A percentile compares a stretch with the other conserved stretches of the same genome.
Evolutionary conservation across 306 rosid species (phyloP).

Genomic region (Lathyrus aphaca): DNA sequence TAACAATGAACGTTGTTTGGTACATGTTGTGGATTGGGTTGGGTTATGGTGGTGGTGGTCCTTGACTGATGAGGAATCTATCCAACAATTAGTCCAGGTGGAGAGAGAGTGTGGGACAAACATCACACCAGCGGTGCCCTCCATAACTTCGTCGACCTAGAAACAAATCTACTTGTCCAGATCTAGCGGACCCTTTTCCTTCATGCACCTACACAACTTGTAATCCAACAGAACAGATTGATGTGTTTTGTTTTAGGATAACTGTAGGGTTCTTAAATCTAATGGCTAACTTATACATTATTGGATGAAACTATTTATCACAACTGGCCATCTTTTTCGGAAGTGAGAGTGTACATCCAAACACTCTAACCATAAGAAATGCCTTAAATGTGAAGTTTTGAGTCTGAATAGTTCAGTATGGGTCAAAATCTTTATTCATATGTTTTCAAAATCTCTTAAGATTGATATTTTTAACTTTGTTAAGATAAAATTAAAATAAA

Average conservation of each 20-base stretch:
- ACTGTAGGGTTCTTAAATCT: not conserved
- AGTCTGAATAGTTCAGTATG: too few relatives aligned
- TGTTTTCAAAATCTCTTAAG: too few relatives aligned
- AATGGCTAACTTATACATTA: not conserved
- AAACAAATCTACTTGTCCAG: not conserved
- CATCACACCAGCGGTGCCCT: not conserved
- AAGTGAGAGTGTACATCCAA: too few relatives aligned
- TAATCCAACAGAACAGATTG: not conserved
- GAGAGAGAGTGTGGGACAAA: constrained; percentile 28
- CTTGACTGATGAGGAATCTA: not conserved
- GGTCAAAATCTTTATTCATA: too few relatives aligned
- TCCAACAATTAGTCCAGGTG: constrained; percentile 13
- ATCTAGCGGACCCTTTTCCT: not conserved
- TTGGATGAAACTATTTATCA: not conserved
- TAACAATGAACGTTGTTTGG: not conserved
- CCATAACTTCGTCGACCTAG: not conserved
- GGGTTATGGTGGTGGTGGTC: constrained; percentile 12
- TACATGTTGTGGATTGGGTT: not conserved
- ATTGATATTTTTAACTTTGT: too few relatives aligned
- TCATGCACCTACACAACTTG: not conserved
- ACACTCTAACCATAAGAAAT: too few relatives aligned
- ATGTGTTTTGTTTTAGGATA: too few relatives aligned
- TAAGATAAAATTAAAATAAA: too few relatives aligned
- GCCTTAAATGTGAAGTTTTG: too few relatives aligned
- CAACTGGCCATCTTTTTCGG: not conserved